A percentile compares a stretch with the other conserved stretches of the same genome.
phyloP scores from a whole-genome alignment of 257 asterid species.

The Solanum corneliomulleri region DNA sequence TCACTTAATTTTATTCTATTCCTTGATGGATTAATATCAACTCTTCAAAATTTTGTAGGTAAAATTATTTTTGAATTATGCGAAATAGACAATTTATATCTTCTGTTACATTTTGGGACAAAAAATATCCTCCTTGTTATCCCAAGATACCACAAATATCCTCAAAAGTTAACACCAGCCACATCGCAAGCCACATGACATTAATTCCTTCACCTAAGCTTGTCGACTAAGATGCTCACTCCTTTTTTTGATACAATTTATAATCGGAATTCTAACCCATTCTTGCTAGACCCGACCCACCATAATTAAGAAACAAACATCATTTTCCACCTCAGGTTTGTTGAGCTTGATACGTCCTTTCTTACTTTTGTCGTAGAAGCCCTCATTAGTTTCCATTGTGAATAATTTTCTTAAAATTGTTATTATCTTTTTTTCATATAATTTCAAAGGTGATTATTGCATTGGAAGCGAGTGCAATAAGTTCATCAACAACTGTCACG shows the following conservation, averaged over 20 bases:
- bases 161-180: neutral
- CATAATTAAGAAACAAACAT: neutral
- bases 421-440: neutral
- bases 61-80: neutral
- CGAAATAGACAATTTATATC: no score
- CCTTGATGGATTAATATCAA: no score
- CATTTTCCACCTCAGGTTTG: neutral
- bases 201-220: neutral
- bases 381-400: neutral
- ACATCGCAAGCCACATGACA: neutral
- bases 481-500: constrained; percentile 33
- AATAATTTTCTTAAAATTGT: neutral
- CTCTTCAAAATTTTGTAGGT: no score
- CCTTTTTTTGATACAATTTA: no score
- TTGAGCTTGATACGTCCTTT: neutral
- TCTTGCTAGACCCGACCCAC: neutral
- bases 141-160: neutral
- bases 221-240: neutral
- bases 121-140: neutral
- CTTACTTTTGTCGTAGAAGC: neutral
- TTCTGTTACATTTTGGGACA: neutral
- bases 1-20: no score
- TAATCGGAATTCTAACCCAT: neutral
- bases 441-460: constrained; percentile 29
- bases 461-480: constrained; percentile 12